Evolutionary conservation across 108 stramenopile genomes (phyloP).

Genomic region (Nitzschia palea): DNA sequence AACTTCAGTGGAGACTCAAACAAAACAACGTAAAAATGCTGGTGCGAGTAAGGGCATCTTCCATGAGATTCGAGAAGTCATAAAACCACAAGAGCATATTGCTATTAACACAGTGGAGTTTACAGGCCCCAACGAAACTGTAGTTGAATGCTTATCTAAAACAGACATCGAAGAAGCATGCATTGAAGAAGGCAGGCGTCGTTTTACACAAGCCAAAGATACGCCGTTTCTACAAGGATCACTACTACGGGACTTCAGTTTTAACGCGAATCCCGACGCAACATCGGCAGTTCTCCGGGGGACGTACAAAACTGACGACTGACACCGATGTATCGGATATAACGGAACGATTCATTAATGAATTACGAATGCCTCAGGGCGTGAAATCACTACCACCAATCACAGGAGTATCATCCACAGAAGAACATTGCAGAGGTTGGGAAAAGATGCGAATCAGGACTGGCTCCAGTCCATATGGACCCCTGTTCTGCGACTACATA

Average conservation of each 20-base stretch:
- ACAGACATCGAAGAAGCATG: conserved; percentile 5
- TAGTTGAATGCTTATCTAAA: background rate
- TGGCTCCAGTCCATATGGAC: background rate
- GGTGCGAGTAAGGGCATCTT: background rate
- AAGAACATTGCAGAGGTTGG: background rate
- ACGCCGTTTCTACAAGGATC: background rate
- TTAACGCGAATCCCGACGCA: background rate
- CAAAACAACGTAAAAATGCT: background rate
- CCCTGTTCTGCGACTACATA: background rate
- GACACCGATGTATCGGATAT: too few species aligned
- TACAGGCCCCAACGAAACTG: background rate
- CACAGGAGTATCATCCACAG: background rate
- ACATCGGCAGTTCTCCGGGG: background rate
- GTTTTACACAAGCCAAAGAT: background rate
- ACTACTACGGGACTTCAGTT: background rate
- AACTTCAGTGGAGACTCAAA: background rate
- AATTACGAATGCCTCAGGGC: background rate
- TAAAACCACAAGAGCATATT: background rate
- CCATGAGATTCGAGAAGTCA: background rate
- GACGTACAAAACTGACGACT: background rate
- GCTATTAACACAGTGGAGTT: background rate
- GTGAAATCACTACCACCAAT: background rate
- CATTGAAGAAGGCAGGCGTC: background rate
- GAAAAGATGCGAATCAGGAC: background rate
- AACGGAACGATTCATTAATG: too few species aligned